A percentile compares a stretch with the other conserved stretches of the same genome.
phyloP scores from a whole-genome alignment of 2,329 filamentous ascomycete genomes.

The Alternaria sp. region DNA sequence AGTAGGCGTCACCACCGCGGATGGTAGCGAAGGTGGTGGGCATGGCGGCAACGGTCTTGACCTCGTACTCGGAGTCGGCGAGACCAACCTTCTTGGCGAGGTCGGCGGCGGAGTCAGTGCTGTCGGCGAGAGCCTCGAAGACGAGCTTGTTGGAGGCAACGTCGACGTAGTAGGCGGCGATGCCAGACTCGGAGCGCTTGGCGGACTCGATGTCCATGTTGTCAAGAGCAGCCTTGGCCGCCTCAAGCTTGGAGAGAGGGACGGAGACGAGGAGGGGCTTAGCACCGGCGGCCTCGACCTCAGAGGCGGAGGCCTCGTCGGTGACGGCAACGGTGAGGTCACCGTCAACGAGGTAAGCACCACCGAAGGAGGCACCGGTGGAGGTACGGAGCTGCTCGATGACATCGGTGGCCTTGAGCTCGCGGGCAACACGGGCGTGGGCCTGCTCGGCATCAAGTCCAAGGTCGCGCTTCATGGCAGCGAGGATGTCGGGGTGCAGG shows the following conservation, averaged over 20 bases:
- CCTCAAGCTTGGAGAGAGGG: conserved; percentile 47
- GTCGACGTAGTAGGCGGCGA: conserved; percentile 52
- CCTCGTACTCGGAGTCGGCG: conserved; percentile 47
- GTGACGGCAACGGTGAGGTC: conserved; percentile 50
- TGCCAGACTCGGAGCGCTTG: conserved; percentile 35
- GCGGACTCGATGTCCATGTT: conserved; percentile 38
- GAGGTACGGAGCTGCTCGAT: conserved; percentile 46
- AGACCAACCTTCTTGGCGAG: conserved; percentile 50
- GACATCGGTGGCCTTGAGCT: conserved; percentile 47
- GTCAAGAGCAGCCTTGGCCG: conserved; percentile 50
- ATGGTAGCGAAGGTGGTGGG: conserved; percentile 48
- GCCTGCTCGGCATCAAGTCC: conserved; percentile 50
- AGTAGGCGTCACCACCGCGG: conserved; percentile 50
- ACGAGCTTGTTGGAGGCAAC: conserved; percentile 52
- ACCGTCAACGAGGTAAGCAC: conserved; percentile 51
- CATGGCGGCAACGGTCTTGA: conserved; percentile 42
- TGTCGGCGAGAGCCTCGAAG: conserved; percentile 47
- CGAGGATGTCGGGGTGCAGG: conserved; percentile 52
- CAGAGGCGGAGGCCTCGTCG: conserved; percentile 44
- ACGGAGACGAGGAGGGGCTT: conserved; percentile 44
- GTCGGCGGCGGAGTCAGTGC: conserved; percentile 44
- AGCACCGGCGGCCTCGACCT: conserved; percentile 49
- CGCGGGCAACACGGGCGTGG: conserved; percentile 49
- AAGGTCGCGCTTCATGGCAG: conserved; percentile 54
- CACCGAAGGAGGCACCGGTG: conserved; percentile 47